Conservation (phyloP, 106 monocot species). For the Vanilla planifolia region DNA sequence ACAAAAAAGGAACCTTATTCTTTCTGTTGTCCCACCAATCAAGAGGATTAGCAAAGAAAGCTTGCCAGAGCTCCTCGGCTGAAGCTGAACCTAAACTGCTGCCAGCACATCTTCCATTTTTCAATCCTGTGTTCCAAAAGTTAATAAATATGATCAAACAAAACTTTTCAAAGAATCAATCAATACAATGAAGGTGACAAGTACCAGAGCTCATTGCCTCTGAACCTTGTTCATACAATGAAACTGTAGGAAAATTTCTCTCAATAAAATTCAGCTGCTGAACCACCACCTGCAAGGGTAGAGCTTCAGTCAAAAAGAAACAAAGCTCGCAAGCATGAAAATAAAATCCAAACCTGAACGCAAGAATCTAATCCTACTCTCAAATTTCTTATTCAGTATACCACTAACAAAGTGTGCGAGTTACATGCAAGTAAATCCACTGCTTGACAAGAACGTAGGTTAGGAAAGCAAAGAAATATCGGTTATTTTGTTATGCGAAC, state of each 20-base stretch:
- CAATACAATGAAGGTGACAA: neutral
- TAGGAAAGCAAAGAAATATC: too few relatives aligned
- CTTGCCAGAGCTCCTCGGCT: constrained; percentile 84
- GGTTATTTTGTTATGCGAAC: too few relatives aligned
- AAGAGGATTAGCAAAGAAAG: constrained; percentile 89
- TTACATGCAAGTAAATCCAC: too few relatives aligned
- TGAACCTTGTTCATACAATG: constrained; percentile 45
- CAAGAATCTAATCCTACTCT: too few relatives aligned
- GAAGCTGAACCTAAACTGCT: constrained; percentile 50
- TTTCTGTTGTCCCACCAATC: constrained; percentile 97
- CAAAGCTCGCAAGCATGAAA: neutral
- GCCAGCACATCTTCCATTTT: constrained; percentile 17
- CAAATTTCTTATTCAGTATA: too few relatives aligned
- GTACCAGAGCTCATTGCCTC: constrained; percentile 34
- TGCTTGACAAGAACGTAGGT: too few relatives aligned
- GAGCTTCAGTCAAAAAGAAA: neutral
- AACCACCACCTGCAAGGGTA: constrained; percentile 59
- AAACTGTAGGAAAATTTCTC: constrained; percentile 39
- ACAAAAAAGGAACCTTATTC: constrained; percentile 57
- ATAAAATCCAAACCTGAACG: too few relatives aligned
- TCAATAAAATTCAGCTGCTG: constrained; percentile 82
- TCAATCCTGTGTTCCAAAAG: constrained; percentile 21
- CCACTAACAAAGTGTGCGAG: too few relatives aligned
- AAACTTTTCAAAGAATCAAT: neutral
- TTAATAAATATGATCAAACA: constrained; percentile 3